Evolutionary conservation across 495 filamentous ascomycete genomes (phyloP), one percentile per base, ranked within the genome.

Genomic region (Antarctomyces pellizariae): DNA sequence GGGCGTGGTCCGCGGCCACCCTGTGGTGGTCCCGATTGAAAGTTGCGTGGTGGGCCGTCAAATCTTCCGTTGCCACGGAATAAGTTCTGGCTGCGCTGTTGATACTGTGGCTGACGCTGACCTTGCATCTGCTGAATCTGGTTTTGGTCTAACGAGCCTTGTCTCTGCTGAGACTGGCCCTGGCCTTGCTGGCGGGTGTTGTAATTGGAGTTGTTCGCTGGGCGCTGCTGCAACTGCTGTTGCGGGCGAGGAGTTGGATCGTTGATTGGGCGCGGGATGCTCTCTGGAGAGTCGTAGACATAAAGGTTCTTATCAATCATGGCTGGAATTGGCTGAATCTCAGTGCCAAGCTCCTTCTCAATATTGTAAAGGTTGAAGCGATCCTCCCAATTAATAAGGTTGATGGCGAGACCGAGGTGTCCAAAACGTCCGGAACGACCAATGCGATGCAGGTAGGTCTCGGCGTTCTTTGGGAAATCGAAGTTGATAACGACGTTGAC

Each of bases 401-500:
- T 99, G 49, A 99, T 99, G 26, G 86, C 86, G 36, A 99, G 59
- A 56, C 86, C 86, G 44, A 95, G 59, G 53, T 99, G 86, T 30
- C 86, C 86, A 44, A 91, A 99, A 30, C 86, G 77, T 31, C 86
- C 86, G 22, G 86, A 99, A 37, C 86, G 75, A 49, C 86, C 86
- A 47, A 99, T 95, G 35, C 86, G 82, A 52, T 99, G 86, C 13
- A 99, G 76, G 46, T 99, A 99, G 0, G 86, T 99, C 50, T 99
- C 86, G 13, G 86, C 89, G 41, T 99, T 95, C 57, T 99, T 99
- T 5, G 86, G 86, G 51, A 99, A 99, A 44, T 99, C 86, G 40
- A 99, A 99, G 50, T 99, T 99, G 61, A 99, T 99, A 38, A 99
- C 86, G 25, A 99, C 86, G 38, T 99, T 99, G 37, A 99, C 86